phyloP scores from a whole-genome alignment of 169 alveolate genomes.

The Miamiensis avidus region DNA sequence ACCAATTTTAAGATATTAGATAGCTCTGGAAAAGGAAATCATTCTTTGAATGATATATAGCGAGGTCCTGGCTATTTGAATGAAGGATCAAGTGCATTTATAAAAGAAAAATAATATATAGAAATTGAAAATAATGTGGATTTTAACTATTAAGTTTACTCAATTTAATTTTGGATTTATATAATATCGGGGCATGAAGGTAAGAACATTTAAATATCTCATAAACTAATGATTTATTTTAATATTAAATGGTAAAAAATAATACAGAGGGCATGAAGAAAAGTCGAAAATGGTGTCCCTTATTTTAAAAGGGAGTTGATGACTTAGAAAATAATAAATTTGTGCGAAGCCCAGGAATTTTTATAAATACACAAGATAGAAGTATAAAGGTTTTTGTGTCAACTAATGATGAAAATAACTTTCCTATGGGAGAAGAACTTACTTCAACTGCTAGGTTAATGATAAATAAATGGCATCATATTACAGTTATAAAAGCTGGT shows the following conservation, averaged over 20 bases:
- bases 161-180: constrained; percentile 1
- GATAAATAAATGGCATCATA: constrained; percentile 32
- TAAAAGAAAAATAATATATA: not conserved
- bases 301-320: constrained; percentile 34
- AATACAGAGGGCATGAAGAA: too few species aligned
- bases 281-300: constrained; percentile 13
- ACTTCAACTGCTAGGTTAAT: constrained; percentile 22
- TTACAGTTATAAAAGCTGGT: constrained; percentile 2
- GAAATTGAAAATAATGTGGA: not conserved
- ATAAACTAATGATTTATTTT: not conserved
- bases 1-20: not conserved
- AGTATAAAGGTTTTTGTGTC: constrained; percentile 9
- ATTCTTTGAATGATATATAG: not conserved
- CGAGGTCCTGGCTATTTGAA: constrained; percentile 4
- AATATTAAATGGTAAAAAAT: too few species aligned
- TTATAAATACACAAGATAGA: constrained; percentile 30
- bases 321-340: constrained; percentile 1
- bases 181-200: not conserved
- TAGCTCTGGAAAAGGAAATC: constrained; percentile 1
- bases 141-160: not conserved
- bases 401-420: constrained; percentile 5
- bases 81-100: constrained; percentile 2
- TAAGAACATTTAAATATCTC: not conserved
- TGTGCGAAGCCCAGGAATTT: constrained; percentile 34
- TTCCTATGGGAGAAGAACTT: constrained; percentile 1